Base-by-base conservation (phyloP, 768 basidiomycete species). In the Mrakia gelida region DNA sequence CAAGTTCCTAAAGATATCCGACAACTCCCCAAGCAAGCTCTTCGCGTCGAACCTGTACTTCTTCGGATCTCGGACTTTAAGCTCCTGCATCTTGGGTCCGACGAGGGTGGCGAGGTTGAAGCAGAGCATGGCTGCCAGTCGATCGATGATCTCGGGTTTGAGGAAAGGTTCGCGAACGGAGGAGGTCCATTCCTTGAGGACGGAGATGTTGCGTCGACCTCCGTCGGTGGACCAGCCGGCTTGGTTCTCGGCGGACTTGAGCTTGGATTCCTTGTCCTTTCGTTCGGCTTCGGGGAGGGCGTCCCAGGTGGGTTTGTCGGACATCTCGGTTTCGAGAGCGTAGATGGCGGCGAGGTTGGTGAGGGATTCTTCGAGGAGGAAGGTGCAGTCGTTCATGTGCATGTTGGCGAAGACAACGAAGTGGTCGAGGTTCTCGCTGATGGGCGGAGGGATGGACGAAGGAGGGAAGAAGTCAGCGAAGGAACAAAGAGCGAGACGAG, bases 361-460 rank as follows among this genome's bases (percentile, higher is more conserved):
- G 70, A 98, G 87, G 13, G 94, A 96, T 82, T 99, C 97, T 83
- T 98, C 95, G 88, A 99, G 91, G 73, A 98, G 91, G 85, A 95
- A 98, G 13, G 96, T 98, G 75, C 96, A 94, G 81, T 99, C 97
- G 88, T 97, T 98, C 87, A 98, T 97, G 90, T 98, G 92, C 81
- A 98, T 87, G 85, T 99, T 98, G 86, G 95, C 89, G 84, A 99
- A 98, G 76, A 91, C 91, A 74, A 98, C 91, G 84, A 98, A 98
- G 84, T 93, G 92, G 81, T 97, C 94, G 70, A 92, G 91, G 82
- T 85, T 83, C 79, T 94, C 89, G 80, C 93, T 95, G 28, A 38
- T 95, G 28, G 34, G 56, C 7, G 43, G 0, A 49, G 10, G 21
- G 23, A 5, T 65, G 28, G 34, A 6, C 41, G 28, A 32, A 23